Evolutionary conservation across 2,329 filamentous ascomycete species (phyloP), one percentile per base, ranked within the genome.

Genomic region (Colletotrichum tabaci): DNA sequence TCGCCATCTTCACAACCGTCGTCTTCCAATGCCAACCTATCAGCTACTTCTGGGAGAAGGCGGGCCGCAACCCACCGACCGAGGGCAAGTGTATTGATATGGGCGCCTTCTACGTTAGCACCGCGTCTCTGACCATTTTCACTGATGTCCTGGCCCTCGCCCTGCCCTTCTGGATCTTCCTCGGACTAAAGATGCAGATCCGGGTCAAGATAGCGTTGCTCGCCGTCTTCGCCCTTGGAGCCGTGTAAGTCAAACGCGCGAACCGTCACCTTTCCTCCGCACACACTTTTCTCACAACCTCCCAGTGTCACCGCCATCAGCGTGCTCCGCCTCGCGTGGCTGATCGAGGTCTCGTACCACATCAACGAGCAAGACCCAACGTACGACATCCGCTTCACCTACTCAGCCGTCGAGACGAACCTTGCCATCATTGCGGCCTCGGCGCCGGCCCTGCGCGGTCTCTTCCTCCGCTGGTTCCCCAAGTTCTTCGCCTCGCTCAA

Each of bases 1-100:
- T 82, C 3, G 77, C 80, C 38, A 78, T 83, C 13, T 82, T 84
- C 70, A 75, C 84, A 57, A 79, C 77, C 2, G 79, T 80, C 23
- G 61, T 84, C 2, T 82, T 86, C 63, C 82, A 86, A 63, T 85
- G 84, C 72, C 77, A 75, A n/a, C 83, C 82, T 2, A 74, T 84
- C 47, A 75, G 75, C n/a, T 77, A 78, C 60, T 78, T 78, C 63
- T 85, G 82, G 79, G 73, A 81, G 7, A 73, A 58, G 69, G 47
- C 53, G 3, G 65, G 65, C 18, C 69, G 69, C 13, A 58, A 72
- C 46, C 69, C 66, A 15, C 70, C 66, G 18, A 66, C 57, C 35
- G 66, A 71, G 13, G 70, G 70, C 2, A 61, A 42, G 18, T 72
- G 70, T 35, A 72, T 73, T 63, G 67, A 73, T 58, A 66, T 42